phyloP scores from a whole-genome alignment of 768 basidiomycete genomes.

The Psilocybe cyanescens region DNA sequence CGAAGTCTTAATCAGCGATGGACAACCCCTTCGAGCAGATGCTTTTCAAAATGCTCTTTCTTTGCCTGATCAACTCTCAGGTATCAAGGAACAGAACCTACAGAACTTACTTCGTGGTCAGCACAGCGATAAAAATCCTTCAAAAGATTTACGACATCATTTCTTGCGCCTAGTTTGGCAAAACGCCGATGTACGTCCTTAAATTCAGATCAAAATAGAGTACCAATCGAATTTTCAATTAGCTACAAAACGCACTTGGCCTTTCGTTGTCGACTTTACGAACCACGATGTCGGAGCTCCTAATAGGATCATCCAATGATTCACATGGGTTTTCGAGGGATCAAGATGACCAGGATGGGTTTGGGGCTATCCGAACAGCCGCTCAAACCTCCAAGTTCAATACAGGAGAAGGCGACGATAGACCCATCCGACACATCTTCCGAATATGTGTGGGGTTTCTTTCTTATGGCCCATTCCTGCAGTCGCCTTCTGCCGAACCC shows the following conservation, averaged over 20 bases:
- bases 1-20: constrained; percentile 60
- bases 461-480: constrained; percentile 64
- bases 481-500: constrained; percentile 57
- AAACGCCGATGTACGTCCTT: constrained; percentile 61
- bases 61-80: constrained; percentile 49
- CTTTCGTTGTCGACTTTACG: constrained; percentile 35
- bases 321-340: constrained; percentile 30
- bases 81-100: constrained; percentile 64
- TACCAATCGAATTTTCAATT: background rate
- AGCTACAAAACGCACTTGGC: constrained; percentile 59
- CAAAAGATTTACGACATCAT: constrained; percentile 31
- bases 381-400: constrained; percentile 33
- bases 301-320: constrained; percentile 29
- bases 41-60: constrained; percentile 48
- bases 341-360: constrained; percentile 56
- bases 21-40: constrained; percentile 30
- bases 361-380: constrained; percentile 53
- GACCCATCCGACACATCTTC: constrained; percentile 38
- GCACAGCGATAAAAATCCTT: constrained; percentile 8
- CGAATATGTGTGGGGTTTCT: constrained; percentile 64
- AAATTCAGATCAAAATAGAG: background rate
- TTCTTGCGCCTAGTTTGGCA: constrained; percentile 70
- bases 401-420: constrained; percentile 28
- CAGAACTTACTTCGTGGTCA: constrained; percentile 33
- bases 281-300: constrained; percentile 41